Percentiles rank a stretch among this genome's conserved stretches.
Conservation (phyloP, 2,329 filamentous ascomycete genomes). For the Cladosporium velox region DNA sequence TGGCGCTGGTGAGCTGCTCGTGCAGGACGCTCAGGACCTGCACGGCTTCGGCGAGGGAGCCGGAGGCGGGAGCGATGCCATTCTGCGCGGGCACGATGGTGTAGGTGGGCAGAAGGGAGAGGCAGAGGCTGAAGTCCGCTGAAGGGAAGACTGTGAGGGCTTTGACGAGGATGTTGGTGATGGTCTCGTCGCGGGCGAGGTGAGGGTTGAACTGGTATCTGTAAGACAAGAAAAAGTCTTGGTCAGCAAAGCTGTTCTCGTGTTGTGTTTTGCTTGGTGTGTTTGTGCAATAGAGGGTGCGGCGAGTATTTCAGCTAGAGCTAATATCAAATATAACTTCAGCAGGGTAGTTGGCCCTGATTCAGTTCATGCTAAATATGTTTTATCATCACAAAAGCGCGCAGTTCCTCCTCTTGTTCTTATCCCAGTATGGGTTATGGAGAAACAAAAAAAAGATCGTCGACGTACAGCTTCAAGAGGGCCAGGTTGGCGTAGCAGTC, state of each 20-base stretch:
- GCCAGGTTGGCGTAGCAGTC: conserved; percentile 97
- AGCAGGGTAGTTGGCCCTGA: conserved; percentile 54
- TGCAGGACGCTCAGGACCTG: conserved; percentile 83
- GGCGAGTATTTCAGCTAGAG: conserved; percentile 65
- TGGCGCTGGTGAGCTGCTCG: conserved; percentile 82
- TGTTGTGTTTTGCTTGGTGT: conserved; percentile 21
- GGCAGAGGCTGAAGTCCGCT: conserved; percentile 88
- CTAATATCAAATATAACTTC: conserved; percentile 69
- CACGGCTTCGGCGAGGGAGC: conserved; percentile 81
- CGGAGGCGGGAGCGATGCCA: conserved; percentile 54
- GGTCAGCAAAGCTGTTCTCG: conserved; percentile 12
- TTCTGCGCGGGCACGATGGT: conserved; percentile 62
- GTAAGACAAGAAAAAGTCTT: conserved; percentile 17
- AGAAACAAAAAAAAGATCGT: background rate
- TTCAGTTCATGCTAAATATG: conserved; percentile 98
- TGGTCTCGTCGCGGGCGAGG: conserved; percentile 92
- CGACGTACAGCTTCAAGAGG: conserved; percentile 89
- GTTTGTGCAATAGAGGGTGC: background rate
- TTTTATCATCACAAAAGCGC: conserved; percentile 67
- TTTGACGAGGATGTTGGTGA: conserved; percentile 99
- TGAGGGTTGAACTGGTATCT: conserved; percentile 99
- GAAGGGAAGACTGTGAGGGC: conserved; percentile 95
- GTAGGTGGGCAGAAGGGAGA: conserved; percentile 89
- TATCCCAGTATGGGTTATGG: conserved; percentile 42
- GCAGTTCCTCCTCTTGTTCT: conserved; percentile 77